Evolutionary conservation across 2,329 filamentous ascomycete genomes (phyloP).

Genomic region (Stagonosporopsis tanaceti): DNA sequence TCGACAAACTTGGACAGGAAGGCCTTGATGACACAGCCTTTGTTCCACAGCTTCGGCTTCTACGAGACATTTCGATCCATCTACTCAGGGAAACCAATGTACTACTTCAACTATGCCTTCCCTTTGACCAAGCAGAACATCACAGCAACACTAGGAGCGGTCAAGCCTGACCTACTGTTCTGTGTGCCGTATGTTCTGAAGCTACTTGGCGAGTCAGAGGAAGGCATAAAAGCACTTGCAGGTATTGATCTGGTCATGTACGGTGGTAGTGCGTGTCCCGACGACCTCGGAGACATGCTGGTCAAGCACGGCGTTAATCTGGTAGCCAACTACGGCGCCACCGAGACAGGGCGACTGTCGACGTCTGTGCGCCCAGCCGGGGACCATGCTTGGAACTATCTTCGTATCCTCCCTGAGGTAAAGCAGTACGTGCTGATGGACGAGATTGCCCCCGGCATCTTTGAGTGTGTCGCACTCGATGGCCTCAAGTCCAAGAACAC

Average conservation of each 20-base stretch:
- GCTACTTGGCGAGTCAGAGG: slow-evolving; percentile 65
- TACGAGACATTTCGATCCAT: slow-evolving; percentile 36
- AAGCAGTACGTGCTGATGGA: slow-evolving; percentile 54
- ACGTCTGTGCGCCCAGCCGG: slow-evolving; percentile 62
- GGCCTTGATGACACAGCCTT: slow-evolving; percentile 34
- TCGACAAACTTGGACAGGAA: slow-evolving; percentile 28
- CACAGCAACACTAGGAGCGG: slow-evolving; percentile 21
- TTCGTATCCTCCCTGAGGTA: slow-evolving; percentile 55
- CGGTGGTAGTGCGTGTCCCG: slow-evolving; percentile 66
- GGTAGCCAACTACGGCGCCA: slow-evolving; percentile 66
- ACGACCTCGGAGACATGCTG: slow-evolving; percentile 64
- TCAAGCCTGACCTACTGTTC: slow-evolving; percentile 63
- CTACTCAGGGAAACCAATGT: slow-evolving; percentile 36
- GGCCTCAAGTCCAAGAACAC: slow-evolving; percentile 49
- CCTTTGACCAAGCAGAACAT: slow-evolving; percentile 33
- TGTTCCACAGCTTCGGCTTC: slow-evolving; percentile 38
- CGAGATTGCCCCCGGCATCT: slow-evolving; percentile 50
- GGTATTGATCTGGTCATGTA: slow-evolving; percentile 63
- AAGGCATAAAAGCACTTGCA: slow-evolving; percentile 60
- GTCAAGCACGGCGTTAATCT: slow-evolving; percentile 63
- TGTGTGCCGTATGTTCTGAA: slow-evolving; percentile 72
- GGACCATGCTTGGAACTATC: slow-evolving; percentile 69
- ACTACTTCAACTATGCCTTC: slow-evolving; percentile 33
- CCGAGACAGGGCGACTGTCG: slow-evolving; percentile 69
- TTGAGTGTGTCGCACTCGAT: slow-evolving; percentile 50